Base-by-base conservation (phyloP, 2,329 filamentous ascomycete species). In the Arthrobotrys conoides region DNA sequence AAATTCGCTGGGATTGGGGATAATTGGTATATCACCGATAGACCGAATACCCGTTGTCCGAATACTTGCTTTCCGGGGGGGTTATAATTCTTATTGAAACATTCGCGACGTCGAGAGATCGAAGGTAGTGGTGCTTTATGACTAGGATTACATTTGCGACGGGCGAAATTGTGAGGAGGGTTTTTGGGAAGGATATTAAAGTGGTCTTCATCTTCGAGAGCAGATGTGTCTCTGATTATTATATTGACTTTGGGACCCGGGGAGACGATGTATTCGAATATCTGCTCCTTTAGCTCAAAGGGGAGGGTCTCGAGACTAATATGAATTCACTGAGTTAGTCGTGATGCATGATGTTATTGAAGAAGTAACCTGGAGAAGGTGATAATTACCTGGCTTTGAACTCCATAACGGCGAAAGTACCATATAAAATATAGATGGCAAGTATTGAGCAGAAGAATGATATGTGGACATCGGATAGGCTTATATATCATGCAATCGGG, bases 241-340 rank as follows among this genome's bases (percentile, higher is more conserved):
- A 77, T 63, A 63, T 77, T 68, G 51, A 71, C 73, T 27, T 36
- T 30, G 44, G 73, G 73, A 9, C 63, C 51, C 5, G 73, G 41
- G 18, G 10, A 24, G 12, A 77, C 16, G 12, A 77, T 22, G 33
- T 71, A 77, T 36, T 59, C 61, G 41, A 77, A 65, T 5, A 77
- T 77, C 48, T 68, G 49, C 12, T 77, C 73, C 63, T 71, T 63
- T 10, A 77, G 30, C 20, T 77, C 73, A 10, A 71, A 69, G 1
- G 73, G 68, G 5, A 77, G 67, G 20, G 73, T 77, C 51, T 77
- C 67, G 41, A 77, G 27, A 41, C 73, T 77, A 49, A n/a, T n/a
- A n/a, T n/a, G n/a, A n/a, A n/a, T n/a, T n/a, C n/a, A n/a, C n/a
- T n/a, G n/a, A n/a, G n/a, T n/a, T n/a, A n/a, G n/a, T n/a, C n/a